Base-by-base conservation (phyloP, 371 early-diverging fungal genomes). In the Rhizomucor pusillus region DNA sequence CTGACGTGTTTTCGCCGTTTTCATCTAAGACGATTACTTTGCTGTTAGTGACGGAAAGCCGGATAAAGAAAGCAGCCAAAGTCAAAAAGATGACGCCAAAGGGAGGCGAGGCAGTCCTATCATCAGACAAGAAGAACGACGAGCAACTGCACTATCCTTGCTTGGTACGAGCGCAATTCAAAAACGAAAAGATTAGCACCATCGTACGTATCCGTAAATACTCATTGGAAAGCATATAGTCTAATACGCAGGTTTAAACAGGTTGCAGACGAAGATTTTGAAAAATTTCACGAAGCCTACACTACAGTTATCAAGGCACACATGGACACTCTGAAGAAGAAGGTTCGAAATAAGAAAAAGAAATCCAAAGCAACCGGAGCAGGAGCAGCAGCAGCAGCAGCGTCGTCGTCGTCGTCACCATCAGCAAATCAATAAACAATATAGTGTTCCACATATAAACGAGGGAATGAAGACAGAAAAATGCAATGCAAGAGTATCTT, bases 321-420 rank as follows among this genome's bases (percentile, higher is more conserved):
- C 50, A 77, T 77, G 77, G 73, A 77, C 57, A 62, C 73, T 10
- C 51, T 77, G 20, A 73, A 77, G 59, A 77, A 77, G 58, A 77
- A 71, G 59, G 73, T 71, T 12, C 69, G 77, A 22, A 61, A 60
- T 34, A 68, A 69, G 50, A 73, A 73, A 59, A 56, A 37, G n/a
- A 69, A 68, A 60, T 71, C 69, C 53, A 51, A 53, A 19, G 58
- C 56, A 29, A 54, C 59, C 23, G 37, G 29, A 7, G 29, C 29
- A 29, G 29, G 29, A 7, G 29, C 29, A 29, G 29, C 29, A 29
- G 7, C 29, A 7, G 29, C 29, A 7, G 29, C 29, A 29, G 7
- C 29, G 29, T 5, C 5, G 7, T 5, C 29, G 7, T 7, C 29
- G 29, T 5, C 5, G 7, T 5, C 29, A 29, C 29, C 29, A 29